Evolutionary conservation across 306 rosid species (phyloP), one percentile per base, ranked within the genome.

Genomic region (Trichosanthes cucumerina): DNA sequence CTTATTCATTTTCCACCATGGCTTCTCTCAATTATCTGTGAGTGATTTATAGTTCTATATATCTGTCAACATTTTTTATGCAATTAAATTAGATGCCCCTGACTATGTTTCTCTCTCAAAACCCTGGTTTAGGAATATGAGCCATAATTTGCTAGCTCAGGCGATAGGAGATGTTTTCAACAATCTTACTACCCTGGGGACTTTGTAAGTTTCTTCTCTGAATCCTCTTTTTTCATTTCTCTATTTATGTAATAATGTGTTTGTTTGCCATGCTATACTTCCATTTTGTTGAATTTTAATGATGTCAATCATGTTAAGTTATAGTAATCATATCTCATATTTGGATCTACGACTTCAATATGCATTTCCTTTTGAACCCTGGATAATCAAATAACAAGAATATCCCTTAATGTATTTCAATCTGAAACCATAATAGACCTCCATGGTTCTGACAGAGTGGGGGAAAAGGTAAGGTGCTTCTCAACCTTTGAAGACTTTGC

Each of bases 1-100:
- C 99, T 63, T 96, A 91, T 86, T 92, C 99, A 72, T 5, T 96
- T 82, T 88, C 97, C 78, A 81, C 79, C 83, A 92, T 92, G 96
- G 70, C 13, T 79, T 84, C 90, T 56, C 93, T 96, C 77, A 85
- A 65, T 82, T 91, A 87, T 83, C 73, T 96, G 99, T 96, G 88
- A 90, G 99, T 87, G 83, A 34, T 57, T 58, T 71, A 79, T 38
- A 77, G 78, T 74, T 79, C 39, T 52, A 62, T 31, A 65, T 59
- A 60, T 62, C 12, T 62, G 24, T 79, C 34, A 36, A 44, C 23
- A 31, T 49, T 28, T 63, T 63, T 63, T 58, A 39, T 71, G 82
- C 58, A 1, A 59, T 71, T 85, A 59, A 50, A 54, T 83, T 59
- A 50, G 86, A 60, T 41, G 69, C 65, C 59, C 9, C 78, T 75